These are phyloP conservation scores for Raffaelea deltoideospora DNA, from an alignment of 2,329 filamentous ascomycete species.

Conservation along the genomic window DNA sequence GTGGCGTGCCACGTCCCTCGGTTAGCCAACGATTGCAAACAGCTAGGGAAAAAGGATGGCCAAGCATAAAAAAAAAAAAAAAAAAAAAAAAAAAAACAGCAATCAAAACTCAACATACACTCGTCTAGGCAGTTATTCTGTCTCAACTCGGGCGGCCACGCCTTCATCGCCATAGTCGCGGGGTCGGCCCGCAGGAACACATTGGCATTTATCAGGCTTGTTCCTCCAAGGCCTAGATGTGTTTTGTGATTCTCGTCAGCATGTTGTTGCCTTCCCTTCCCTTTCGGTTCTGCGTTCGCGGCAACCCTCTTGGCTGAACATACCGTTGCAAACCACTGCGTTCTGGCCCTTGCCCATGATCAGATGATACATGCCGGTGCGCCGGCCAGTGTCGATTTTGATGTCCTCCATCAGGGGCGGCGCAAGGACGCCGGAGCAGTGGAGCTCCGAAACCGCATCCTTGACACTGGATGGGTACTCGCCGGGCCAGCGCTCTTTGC, in stretches of 20 bases:
- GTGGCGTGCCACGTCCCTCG: too few relatives aligned
- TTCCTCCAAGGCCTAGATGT: constrained; percentile 46
- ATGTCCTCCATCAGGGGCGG: constrained; percentile 23
- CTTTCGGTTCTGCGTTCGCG: too few relatives aligned
- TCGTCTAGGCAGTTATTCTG: constrained; percentile 25
- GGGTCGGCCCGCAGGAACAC: constrained; percentile 47
- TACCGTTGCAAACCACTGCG: constrained; percentile 36
- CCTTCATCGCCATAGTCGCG: constrained; percentile 32
- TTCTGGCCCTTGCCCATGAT: constrained; percentile 49
- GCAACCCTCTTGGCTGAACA: too few relatives aligned
- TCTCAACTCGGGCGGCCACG: constrained; percentile 45
- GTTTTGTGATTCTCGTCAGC: too few relatives aligned
- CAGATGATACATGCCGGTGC: constrained; percentile 48
- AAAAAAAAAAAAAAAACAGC: background rate
- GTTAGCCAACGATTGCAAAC: too few relatives aligned
- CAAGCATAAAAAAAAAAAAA: background rate
- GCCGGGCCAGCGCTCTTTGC: constrained; percentile 50
- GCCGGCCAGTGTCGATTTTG: constrained; percentile 31
- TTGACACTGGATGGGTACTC: constrained; percentile 39
- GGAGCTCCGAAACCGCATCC: constrained; percentile 35
- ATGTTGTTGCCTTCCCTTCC: too few relatives aligned
- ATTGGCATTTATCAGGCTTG: constrained; percentile 52
- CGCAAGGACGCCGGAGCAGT: constrained; percentile 38
- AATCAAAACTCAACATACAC: constrained; percentile 25
- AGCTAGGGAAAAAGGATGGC: background rate